phyloP scores from a whole-genome alignment of 805 yeast species.

The Candida nanaspora region DNA sequence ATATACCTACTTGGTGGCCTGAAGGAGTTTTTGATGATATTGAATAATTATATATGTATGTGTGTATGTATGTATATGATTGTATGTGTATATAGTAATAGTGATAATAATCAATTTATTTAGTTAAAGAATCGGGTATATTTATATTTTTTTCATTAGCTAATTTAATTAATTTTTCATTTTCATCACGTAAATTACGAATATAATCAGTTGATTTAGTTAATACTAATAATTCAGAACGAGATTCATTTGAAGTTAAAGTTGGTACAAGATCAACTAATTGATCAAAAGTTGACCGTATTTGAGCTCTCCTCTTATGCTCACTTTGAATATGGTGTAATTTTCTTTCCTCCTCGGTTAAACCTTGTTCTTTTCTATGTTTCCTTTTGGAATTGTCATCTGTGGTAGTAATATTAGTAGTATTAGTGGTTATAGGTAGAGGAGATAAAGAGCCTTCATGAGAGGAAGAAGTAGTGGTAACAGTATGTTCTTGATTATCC shows the following conservation, averaged over 20 bases:
- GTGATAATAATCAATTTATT: background rate
- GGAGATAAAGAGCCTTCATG: too few species aligned
- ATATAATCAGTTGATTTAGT: conserved; percentile 55
- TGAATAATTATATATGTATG: background rate
- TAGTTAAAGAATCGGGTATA: conserved; percentile 33
- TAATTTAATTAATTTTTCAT: conserved; percentile 34
- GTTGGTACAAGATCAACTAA: conserved; percentile 73
- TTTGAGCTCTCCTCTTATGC: conserved; percentile 79
- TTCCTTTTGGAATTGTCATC: too few species aligned
- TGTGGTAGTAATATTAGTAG: too few species aligned
- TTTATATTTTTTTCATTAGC: conserved; percentile 31
- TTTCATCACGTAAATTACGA: conserved; percentile 41
- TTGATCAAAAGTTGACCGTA: conserved; percentile 73
- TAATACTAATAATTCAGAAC: conserved; percentile 75
- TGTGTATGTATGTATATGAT: background rate
- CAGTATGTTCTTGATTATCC: too few species aligned
- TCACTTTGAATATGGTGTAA: conserved; percentile 44
- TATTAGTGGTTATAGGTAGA: too few species aligned
- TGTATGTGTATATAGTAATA: background rate
- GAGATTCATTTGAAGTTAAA: conserved; percentile 56
- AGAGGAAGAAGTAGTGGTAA: too few species aligned
- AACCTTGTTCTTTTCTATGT: conserved; percentile 6
- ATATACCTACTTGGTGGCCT: conserved; percentile 77
- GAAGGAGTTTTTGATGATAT: conserved; percentile 19
- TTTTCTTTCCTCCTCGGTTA: conserved; percentile 26